Evolutionary conservation across 768 basidiomycete genomes (phyloP), one percentile per base, ranked within the genome.

Genomic region (Cystobasidium ongulense): DNA sequence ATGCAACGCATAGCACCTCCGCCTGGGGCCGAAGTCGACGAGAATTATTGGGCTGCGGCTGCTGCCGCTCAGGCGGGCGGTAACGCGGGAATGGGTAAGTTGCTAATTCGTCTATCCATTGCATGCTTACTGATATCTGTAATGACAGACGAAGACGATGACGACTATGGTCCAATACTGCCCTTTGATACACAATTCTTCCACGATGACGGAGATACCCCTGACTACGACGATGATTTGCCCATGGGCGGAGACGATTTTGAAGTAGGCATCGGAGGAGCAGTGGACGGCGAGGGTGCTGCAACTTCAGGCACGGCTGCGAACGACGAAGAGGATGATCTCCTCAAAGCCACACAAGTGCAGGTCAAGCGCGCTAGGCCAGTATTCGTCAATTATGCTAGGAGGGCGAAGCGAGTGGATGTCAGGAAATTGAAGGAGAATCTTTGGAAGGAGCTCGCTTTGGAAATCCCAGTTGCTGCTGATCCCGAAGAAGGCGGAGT

Each of bases 171-270:
- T 38, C 86, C 83, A 67, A 84, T 86, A 1, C 85, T 86, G 4
- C 94, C 93, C 0, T 96, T 96, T 82, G 90, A 90, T 77, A 94
- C 95, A 0, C 95, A 97, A 79, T 97, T 97, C 85, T 95, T 97
- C 86, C 88, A 93, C 75, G 83, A 83, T 72, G 93, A 96, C 73
- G 86, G 87, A 75, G 92, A 93, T 75, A 90, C 76, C 27, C 87
- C 86, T 1, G 84, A 83, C 15, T 85, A 85, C 74, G 85, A 86
- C 65, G 89, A 86, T 71, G 86, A 86, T 15, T 88, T 68, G 23
- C 50, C 74, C 4, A 53, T 74, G 43, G 63, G 63, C 1, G 73
- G 75, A 11, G 79, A 75, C 25, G 80, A 79, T 38, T 71, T 66
- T 29, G 75, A 62, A 23, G 64, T 59, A 0, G 76, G 75, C 72